Conservation (phyloP, 768 basidiomycete genomes). For the Leccinum disarticulatum region DNA sequence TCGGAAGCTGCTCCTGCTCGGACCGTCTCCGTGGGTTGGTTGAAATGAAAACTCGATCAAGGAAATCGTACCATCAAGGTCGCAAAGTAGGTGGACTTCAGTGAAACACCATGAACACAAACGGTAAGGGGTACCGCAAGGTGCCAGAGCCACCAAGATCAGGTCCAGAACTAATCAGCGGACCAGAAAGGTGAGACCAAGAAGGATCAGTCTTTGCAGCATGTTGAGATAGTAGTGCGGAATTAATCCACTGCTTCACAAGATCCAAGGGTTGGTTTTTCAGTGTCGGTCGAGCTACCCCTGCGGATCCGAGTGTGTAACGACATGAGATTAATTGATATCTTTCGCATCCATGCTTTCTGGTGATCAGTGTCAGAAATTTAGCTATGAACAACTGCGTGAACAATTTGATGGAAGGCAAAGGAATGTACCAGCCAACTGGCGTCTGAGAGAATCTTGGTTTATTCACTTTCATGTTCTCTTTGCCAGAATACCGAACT, state of each 20-base stretch:
- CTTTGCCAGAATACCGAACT: too few relatives aligned
- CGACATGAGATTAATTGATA: background rate
- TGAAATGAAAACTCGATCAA: background rate
- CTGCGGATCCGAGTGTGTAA: background rate
- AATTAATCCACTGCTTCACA: background rate
- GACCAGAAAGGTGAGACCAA: conserved; percentile 11
- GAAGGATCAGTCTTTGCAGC: conserved; percentile 9
- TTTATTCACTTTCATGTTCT: too few relatives aligned
- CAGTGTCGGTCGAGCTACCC: background rate
- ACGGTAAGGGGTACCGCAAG: background rate
- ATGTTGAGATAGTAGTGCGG: conserved; percentile 7
- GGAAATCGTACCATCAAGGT: background rate
- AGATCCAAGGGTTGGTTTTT: background rate
- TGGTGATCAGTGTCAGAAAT: background rate
- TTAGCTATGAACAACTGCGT: background rate
- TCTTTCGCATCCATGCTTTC: too few relatives aligned
- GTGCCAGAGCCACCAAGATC: conserved; percentile 6
- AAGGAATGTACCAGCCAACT: too few relatives aligned
- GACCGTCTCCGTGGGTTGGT: background rate
- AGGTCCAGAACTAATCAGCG: background rate
- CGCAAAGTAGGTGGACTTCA: background rate
- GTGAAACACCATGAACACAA: background rate
- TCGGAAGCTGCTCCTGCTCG: background rate
- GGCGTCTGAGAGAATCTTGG: too few relatives aligned
- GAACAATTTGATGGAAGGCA: background rate